A percentile compares a stretch with the other conserved stretches of the same genome.
These are phyloP conservation scores for Diaporthe amygdali DNA, from an alignment of 2,329 filamentous ascomycete species.

Conservation along the genomic window DNA sequence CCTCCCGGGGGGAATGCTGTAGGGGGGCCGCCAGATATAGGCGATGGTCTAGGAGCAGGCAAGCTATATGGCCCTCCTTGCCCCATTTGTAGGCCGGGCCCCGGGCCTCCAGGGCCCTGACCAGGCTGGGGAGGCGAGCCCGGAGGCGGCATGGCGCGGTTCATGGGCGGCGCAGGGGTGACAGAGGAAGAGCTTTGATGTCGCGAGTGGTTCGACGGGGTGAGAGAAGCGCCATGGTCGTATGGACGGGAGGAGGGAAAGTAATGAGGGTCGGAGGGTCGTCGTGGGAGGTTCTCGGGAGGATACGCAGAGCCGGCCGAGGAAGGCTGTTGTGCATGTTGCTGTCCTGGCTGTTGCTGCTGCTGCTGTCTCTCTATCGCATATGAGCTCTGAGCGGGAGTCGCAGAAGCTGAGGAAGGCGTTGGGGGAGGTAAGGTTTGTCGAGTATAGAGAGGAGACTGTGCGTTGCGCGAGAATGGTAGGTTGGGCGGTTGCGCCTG, in stretches of 20 bases:
- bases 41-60: slow-evolving; percentile 51
- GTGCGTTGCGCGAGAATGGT: slow-evolving; percentile 39
- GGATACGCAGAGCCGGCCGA: slow-evolving; percentile 33
- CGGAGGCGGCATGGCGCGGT: slow-evolving; percentile 52
- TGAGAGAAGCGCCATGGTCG: slow-evolving; percentile 33
- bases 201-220: slow-evolving; percentile 43
- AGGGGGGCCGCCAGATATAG: slow-evolving; percentile 47
- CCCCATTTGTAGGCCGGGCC: slow-evolving; percentile 33
- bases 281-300: slow-evolving; percentile 38
- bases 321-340: slow-evolving; percentile 26
- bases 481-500: slow-evolving; percentile 38
- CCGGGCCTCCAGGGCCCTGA: slow-evolving; percentile 31
- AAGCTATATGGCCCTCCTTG: slow-evolving; percentile 44
- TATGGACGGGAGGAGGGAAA: slow-evolving; percentile 43
- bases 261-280: slow-evolving; percentile 50
- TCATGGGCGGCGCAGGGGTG: slow-evolving; percentile 41
- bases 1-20: slow-evolving; percentile 49
- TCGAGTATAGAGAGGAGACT: slow-evolving; percentile 38
- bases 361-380: slow-evolving; percentile 23
- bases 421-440: slow-evolving; percentile 33
- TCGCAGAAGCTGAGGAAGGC: slow-evolving; percentile 23
- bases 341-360: slow-evolving; percentile 21
- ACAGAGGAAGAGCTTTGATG: slow-evolving; percentile 52
- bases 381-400: slow-evolving; percentile 26
- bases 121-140: slow-evolving; percentile 48